Evolutionary conservation across 495 filamentous ascomycete genomes (phyloP), one percentile per base, ranked within the genome.

Genomic region (Jackrogersella minutella): DNA sequence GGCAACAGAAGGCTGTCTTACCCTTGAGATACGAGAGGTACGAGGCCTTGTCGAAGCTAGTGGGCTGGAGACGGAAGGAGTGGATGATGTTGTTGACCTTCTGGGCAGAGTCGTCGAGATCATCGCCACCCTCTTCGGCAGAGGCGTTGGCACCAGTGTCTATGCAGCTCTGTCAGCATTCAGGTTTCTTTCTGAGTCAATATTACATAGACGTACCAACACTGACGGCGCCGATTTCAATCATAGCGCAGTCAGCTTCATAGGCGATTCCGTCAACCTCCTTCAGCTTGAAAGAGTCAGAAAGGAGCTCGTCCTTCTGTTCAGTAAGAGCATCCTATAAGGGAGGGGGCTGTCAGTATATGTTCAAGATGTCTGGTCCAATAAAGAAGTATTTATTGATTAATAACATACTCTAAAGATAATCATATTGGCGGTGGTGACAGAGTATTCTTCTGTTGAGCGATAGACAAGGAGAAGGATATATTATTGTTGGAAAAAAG

Each of bases 131-230:
- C 71, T 89, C 95, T 82, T 98, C 95, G 64, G 95, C 93, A 61
- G 95, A 98, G 61, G 95, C 91, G 82, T 98, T 99, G 82, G 93
- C 96, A 78, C 95, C 95, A 74, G 88, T 97, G 73, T 98, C 93
- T 88, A 61, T 17, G 22, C 26, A 43, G 8, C 51, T 28, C 16
- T 34, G 21, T 65, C 37, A 55, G 22, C 47, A 39, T 2, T 55
- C n/a, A 13, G 10, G 6, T 44, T 34, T 11, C 14, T 46, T 51
- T n/a, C 16, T 5, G 22, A 50, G 19, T 22, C 7, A 58, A 54
- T 73, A 26, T 73, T 39, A 17, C n/a, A 14, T n/a, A 19, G 5
- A 85, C 88, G 67, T 73, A 91, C 90, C 82, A 79, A 97, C 87
- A 66, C 90, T 78, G 68, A 93, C 90, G 46, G 77, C 85, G 61